A percentile compares a stretch with the other conserved stretches of the same genome.
phyloP scores from a whole-genome alignment of 441 rosid genomes.

The Pelargonium fulgidum region DNA sequence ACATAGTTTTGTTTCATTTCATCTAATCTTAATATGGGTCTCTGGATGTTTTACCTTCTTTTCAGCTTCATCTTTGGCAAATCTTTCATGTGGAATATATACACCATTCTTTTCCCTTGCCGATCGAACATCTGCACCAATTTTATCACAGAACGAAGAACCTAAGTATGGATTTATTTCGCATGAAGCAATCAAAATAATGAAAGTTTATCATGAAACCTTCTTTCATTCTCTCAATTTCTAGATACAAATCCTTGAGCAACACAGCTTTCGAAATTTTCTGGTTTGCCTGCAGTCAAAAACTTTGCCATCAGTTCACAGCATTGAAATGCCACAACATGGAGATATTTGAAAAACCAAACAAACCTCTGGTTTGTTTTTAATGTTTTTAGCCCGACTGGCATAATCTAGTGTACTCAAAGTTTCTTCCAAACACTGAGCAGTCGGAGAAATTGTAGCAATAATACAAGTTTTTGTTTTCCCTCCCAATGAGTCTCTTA shows the following conservation, averaged over 20 bases:
- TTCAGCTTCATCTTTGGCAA: conserved; percentile 72
- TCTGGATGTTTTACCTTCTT: conserved; percentile 55
- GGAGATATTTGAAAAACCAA: conserved; percentile 15
- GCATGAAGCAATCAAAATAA: conserved; percentile 4
- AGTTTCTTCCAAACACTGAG: conserved; percentile 77
- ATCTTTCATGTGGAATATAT: conserved; percentile 72
- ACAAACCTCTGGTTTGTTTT: conserved; percentile 88
- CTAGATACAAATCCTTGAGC: conserved; percentile 80
- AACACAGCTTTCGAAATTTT: conserved; percentile 72
- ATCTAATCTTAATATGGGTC: not conserved
- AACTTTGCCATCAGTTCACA: conserved; percentile 18
- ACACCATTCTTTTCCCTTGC: conserved; percentile 90
- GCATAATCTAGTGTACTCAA: conserved; percentile 94
- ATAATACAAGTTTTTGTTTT: conserved; percentile 93
- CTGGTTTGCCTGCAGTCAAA: conserved; percentile 75
- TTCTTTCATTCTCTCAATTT: conserved; percentile 86
- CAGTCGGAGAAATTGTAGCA: conserved; percentile 90
- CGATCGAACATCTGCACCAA: conserved; percentile 67
- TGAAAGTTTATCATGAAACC: conserved; percentile 36
- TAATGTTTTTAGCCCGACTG: conserved; percentile 81
- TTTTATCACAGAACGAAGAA: conserved; percentile 12
- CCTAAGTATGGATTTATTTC: conserved; percentile 8
- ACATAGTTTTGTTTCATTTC: not conserved
- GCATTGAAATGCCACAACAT: conserved; percentile 7
- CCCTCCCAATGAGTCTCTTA: conserved; percentile 90